phyloP scores from a whole-genome alignment of 331 rosid genomes.

The Erythrophleum ivorense region DNA sequence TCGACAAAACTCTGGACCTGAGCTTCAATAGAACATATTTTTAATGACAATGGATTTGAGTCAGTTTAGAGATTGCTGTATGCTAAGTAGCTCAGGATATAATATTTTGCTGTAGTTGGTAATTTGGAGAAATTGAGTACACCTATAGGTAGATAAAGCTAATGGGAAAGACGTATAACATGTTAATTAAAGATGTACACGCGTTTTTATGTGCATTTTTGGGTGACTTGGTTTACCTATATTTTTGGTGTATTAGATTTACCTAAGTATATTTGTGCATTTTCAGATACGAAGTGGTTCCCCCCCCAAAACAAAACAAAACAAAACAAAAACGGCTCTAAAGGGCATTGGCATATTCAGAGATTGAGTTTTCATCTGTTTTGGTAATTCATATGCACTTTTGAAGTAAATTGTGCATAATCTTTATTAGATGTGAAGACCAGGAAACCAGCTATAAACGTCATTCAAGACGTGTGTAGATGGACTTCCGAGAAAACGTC shows the following conservation, averaged over 20 bases:
- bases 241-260: not conserved
- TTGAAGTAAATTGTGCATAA: not conserved
- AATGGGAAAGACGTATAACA: not conserved
- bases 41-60: not conserved
- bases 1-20: not conserved
- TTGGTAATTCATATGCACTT: not conserved
- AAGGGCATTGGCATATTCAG: not conserved
- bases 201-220: too few species aligned
- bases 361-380: not conserved
- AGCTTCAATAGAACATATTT: not conserved
- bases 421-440: not conserved
- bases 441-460: not conserved
- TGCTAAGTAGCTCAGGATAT: not conserved
- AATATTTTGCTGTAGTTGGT: not conserved
- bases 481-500: not conserved
- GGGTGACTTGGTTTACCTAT: not conserved
- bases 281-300: too few species aligned
- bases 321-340: too few species aligned
- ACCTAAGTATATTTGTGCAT: not conserved
- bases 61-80: not conserved
- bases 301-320: too few species aligned
- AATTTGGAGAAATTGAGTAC: too few species aligned
- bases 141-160: not conserved
- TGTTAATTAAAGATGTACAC: not conserved
- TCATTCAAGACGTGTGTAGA: not conserved